Evolutionary conservation across 2,329 filamentous ascomycete genomes (phyloP), one percentile per base, ranked within the genome.

Genomic region (Didymella segeticola): DNA sequence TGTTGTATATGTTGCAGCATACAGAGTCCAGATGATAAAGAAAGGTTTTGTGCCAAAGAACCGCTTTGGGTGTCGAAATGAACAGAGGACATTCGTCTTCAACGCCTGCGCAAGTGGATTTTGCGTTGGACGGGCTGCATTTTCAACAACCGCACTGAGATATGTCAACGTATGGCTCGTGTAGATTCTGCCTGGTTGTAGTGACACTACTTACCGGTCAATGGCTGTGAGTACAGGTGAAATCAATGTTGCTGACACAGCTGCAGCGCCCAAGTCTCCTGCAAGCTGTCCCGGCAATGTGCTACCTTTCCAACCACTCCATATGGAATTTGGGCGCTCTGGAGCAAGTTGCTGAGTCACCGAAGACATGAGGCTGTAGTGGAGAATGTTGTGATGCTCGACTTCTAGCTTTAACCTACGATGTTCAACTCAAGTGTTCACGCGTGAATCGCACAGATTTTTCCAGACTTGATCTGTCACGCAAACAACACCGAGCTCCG

Each of bases 11-110:
- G 68, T 70, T 5, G 61, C 62, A 5, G 65, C 62, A 39, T 71
- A 72, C 3, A 72, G 54, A 11, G 58, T 62, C 68, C 58, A 71
- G 22, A 71, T 63, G 33, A 66, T 59, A 29, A 67, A 61, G 47
- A 71, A 68, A 1, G 68, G 67, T 29, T 63, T 67, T 20, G 63
- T 57, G 8, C 58, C 57, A 53, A 72, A 62, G 48, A 70, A 70
- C 1, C 53, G 49, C 23, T 53, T 50, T 15, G 64, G 69, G 27
- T 63, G 58, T n/a, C 54, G 60, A 14, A 66, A 55, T 15, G 66
- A 62, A 36, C 57, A 61, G 7, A 64, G 47, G 6, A 67, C 54
- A 17, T 67, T 63, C 1, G 50, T 55, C 30, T 54, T 62, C 26
- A 67, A 42, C 1, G 61, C 55, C 46, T 58, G 51, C n/a, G 51